phyloP scores from a whole-genome alignment of 495 filamentous ascomycete genomes.

The Bathelium albidoporum region DNA sequence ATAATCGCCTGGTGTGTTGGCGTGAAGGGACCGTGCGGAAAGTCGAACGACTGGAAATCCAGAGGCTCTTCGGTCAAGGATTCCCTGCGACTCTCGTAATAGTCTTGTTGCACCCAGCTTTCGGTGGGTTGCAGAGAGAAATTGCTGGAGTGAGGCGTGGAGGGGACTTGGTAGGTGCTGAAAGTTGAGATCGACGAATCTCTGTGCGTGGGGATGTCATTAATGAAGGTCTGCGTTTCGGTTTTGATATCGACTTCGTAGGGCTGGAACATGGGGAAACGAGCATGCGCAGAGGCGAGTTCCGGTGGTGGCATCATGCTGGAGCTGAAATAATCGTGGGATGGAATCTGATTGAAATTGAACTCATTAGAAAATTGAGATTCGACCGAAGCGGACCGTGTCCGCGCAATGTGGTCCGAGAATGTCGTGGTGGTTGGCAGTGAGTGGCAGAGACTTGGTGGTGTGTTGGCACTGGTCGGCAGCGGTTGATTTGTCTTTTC shows the following conservation, averaged over 20 bases:
- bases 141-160: constrained; percentile 45
- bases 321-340: constrained; percentile 27
- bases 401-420: constrained; percentile 60
- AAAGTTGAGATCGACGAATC: constrained; percentile 83
- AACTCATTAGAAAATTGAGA: constrained; percentile 65
- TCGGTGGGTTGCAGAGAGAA: constrained; percentile 47
- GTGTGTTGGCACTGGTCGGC: constrained; percentile 50
- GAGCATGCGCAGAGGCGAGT: constrained; percentile 28
- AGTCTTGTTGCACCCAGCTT: constrained; percentile 68
- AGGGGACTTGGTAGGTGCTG: constrained; percentile 72
- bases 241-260: constrained; percentile 96
- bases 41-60: constrained; percentile 69
- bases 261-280: constrained; percentile 48
- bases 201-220: constrained; percentile 71
- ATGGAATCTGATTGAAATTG: constrained; percentile 56
- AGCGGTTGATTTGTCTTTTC: constrained; percentile 59
- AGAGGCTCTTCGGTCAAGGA: constrained; percentile 55
- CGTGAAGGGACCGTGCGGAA: constrained; percentile 47
- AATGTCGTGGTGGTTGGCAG: constrained; percentile 64
- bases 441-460: constrained; percentile 72
- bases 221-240: constrained; percentile 86
- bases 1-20: constrained; percentile 57
- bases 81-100: constrained; percentile 50
- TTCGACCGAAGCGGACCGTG: constrained; percentile 64
- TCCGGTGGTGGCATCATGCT: constrained; percentile 31